Conservation (phyloP, 2,329 filamentous ascomycete genomes). For the Plenodomus biglobosus region DNA sequence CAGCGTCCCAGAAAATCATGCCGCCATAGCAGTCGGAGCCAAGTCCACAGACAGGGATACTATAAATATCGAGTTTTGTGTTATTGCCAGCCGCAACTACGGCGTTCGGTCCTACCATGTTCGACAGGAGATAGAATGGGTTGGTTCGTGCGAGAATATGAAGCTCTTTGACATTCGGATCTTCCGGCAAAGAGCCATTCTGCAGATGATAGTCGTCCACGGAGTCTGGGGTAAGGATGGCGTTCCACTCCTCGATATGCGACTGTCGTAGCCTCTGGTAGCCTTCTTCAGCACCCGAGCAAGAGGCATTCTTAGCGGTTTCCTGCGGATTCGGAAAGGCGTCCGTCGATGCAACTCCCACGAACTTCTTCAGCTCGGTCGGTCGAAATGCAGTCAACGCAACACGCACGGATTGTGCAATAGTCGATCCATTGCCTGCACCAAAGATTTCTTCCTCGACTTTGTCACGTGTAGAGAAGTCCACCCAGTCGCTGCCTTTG, state of each 20-base stretch:
- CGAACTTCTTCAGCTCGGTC: slow-evolving; percentile 64
- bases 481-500: slow-evolving; percentile 49
- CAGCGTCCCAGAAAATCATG: slow-evolving; percentile 66
- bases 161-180: slow-evolving; percentile 59
- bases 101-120: slow-evolving; percentile 58
- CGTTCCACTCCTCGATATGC: slow-evolving; percentile 64
- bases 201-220: slow-evolving; percentile 65
- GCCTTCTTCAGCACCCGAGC: slow-evolving; percentile 54
- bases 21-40: slow-evolving; percentile 69
- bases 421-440: slow-evolving; percentile 60
- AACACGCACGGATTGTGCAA: slow-evolving; percentile 62
- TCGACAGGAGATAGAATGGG: slow-evolving; percentile 59
- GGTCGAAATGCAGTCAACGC: slow-evolving; percentile 56
- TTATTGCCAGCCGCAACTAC: slow-evolving; percentile 53
- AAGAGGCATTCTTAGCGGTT: slow-evolving; percentile 59
- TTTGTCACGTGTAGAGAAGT: slow-evolving; percentile 47
- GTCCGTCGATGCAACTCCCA: slow-evolving; percentile 69
- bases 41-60: slow-evolving; percentile 68
- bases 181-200: slow-evolving; percentile 58
- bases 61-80: slow-evolving; percentile 60
- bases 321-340: slow-evolving; percentile 62
- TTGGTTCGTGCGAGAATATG: slow-evolving; percentile 59
- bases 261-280: slow-evolving; percentile 58
- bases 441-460: slow-evolving; percentile 55
- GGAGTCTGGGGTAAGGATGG: slow-evolving; percentile 60